These are phyloP conservation scores for Vararia minispora DNA, from an alignment of 768 basidiomycete genomes.

Conservation along the genomic window DNA sequence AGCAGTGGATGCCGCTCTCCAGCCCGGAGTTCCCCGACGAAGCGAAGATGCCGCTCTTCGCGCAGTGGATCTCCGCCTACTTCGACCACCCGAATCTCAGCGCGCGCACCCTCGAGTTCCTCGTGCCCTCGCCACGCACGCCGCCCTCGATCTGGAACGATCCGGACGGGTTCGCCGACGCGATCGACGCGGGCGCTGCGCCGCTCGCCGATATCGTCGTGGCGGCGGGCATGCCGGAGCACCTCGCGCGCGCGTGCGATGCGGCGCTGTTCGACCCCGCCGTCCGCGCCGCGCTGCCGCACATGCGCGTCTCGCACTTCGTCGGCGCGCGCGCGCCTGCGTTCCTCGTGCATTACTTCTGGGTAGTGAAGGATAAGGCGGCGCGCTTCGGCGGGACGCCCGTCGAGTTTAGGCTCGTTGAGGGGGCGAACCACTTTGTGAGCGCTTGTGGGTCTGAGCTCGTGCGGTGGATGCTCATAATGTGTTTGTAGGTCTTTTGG, in stretches of 20 bases:
- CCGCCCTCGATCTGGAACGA: not conserved
- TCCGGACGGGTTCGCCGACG: no score
- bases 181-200: not conserved
- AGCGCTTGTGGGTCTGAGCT: no score
- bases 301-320: no score
- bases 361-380: not conserved
- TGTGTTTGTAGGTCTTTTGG: no score
- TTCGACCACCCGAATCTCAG: not conserved
- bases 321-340: no score
- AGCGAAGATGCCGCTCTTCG: no score
- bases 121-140: not conserved
- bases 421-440: constrained; percentile 1
- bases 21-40: not conserved
- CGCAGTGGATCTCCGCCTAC: not conserved
- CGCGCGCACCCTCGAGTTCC: not conserved
- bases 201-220: not conserved
- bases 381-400: not conserved
- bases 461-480: no score
- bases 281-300: no score
- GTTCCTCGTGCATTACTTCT: no score
- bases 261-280: not conserved
- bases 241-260: not conserved
- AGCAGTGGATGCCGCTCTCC: no score
- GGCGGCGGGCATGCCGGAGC: not conserved
- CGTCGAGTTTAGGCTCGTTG: not conserved